These are phyloP conservation scores for Penicillium frequentans DNA, from an alignment of 2,329 filamentous ascomycete genomes.

Conservation along the genomic window DNA sequence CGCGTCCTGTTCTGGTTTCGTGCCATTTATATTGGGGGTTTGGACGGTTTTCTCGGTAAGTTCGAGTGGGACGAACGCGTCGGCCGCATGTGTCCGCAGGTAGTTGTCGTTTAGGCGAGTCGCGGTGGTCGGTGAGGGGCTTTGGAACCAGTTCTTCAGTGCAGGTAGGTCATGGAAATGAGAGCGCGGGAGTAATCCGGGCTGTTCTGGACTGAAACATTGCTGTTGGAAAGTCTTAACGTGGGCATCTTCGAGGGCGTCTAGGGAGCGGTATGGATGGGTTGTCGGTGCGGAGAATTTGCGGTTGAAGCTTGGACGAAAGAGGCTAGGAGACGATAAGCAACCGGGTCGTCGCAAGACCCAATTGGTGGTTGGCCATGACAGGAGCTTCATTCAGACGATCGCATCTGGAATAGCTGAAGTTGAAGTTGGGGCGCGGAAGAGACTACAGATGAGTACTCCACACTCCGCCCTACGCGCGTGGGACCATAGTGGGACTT, in stretches of 20 bases:
- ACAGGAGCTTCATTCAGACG: constrained; percentile 29
- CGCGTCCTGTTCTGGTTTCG: neutral
- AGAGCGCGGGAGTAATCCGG: constrained; percentile 52
- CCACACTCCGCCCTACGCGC: too few relatives aligned
- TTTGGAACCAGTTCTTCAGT: constrained; percentile 59
- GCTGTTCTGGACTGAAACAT: constrained; percentile 55
- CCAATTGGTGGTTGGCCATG: constrained; percentile 17
- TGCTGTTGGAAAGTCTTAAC: constrained; percentile 53
- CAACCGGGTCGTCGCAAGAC: neutral
- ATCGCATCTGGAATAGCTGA: neutral
- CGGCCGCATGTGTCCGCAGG: constrained; percentile 45
- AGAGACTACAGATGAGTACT: neutral
- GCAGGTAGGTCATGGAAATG: constrained; percentile 53
- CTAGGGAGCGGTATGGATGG: constrained; percentile 24
- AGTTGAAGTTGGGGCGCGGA: neutral
- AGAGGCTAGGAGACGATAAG: neutral
- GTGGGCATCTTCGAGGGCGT: constrained; percentile 32
- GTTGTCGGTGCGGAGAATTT: constrained; percentile 7
- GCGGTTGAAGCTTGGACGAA: neutral
- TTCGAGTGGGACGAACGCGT: constrained; percentile 60
- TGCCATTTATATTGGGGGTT: constrained; percentile 3
- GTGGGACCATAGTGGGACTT: too few relatives aligned
- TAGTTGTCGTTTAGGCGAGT: constrained; percentile 43
- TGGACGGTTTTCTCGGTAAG: constrained; percentile 40
- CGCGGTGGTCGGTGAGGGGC: constrained; percentile 32